phyloP scores from a whole-genome alignment of 1,284 basidiomycete species.

The Pseudozyma flocculosa region DNA sequence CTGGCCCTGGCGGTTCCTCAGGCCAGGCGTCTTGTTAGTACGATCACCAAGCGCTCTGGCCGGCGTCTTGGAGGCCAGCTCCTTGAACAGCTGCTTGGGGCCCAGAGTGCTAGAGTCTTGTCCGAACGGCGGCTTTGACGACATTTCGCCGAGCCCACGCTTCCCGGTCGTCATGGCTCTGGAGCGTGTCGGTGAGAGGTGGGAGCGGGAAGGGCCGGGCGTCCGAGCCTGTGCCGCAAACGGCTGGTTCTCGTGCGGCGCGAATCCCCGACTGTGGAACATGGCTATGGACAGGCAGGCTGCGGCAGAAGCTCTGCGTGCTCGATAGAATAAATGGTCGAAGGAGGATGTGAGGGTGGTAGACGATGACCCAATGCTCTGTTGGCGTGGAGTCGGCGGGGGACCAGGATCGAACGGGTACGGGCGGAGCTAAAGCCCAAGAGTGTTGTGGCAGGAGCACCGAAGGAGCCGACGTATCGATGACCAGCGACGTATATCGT shows the following conservation, averaged over 20 bases:
- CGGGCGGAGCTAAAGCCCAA: too few species aligned
- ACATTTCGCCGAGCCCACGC: conserved; percentile 13
- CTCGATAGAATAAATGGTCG: too few species aligned
- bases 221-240: conserved; percentile 26
- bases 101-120: conserved; percentile 7
- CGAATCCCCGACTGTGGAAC: conserved; percentile 35
- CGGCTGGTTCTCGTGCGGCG: conserved; percentile 33
- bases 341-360: too few species aligned
- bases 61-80: conserved; percentile 20
- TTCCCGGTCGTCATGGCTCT: conserved; percentile 33
- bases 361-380: too few species aligned
- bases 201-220: conserved; percentile 21
- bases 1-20: background rate
- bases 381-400: too few species aligned
- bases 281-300: conserved; percentile 8
- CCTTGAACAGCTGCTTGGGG: conserved; percentile 34
- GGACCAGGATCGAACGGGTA: too few species aligned
- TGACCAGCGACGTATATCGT: too few species aligned
- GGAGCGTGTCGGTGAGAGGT: conserved; percentile 20
- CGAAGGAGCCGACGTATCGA: too few species aligned
- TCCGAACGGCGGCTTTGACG: conserved; percentile 19
- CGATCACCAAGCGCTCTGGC: conserved; percentile 25
- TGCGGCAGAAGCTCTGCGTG: too few species aligned
- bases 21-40: conserved; percentile 24
- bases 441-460: too few species aligned